phyloP scores from a whole-genome alignment of 2,329 filamentous ascomycete genomes.

The Mollisiaceae sp. region DNA sequence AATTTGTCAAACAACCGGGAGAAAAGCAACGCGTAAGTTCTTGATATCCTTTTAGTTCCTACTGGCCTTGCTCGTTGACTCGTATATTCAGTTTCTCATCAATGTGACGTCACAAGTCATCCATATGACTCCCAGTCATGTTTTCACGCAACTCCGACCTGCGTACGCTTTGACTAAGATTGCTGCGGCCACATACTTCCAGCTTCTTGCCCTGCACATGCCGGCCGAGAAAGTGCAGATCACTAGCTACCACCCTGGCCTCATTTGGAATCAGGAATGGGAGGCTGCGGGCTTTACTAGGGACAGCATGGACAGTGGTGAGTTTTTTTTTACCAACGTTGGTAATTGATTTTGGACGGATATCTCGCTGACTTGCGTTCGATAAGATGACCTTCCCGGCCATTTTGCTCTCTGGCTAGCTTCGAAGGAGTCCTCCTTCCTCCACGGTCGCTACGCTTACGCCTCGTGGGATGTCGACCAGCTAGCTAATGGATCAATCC shows the following conservation, averaged over 20 bases:
- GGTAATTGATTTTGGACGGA: too few relatives aligned
- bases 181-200: neutral
- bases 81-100: conserved; percentile 2
- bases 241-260: conserved; percentile 3
- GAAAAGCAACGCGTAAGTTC: conserved; percentile 7
- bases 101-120: neutral
- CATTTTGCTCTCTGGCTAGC: neutral
- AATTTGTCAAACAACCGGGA: conserved; percentile 4
- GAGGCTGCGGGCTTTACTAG: neutral
- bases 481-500: neutral
- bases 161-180: conserved; percentile 6
- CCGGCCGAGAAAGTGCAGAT: conserved; percentile 7
- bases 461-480: conserved; percentile 5
- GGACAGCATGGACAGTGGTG: conserved; percentile 6
- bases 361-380: too few relatives aligned
- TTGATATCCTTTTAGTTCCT: neutral
- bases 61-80: neutral
- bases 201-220: neutral
- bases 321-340: neutral
- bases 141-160: neutral
- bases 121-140: neutral
- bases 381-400: conserved; percentile 1
- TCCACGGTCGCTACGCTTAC: conserved; percentile 5
- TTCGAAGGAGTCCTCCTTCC: neutral
- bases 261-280: conserved; percentile 1